Base-by-base conservation (phyloP, 1,284 basidiomycete species). In the Tylopilus orsonianus region DNA sequence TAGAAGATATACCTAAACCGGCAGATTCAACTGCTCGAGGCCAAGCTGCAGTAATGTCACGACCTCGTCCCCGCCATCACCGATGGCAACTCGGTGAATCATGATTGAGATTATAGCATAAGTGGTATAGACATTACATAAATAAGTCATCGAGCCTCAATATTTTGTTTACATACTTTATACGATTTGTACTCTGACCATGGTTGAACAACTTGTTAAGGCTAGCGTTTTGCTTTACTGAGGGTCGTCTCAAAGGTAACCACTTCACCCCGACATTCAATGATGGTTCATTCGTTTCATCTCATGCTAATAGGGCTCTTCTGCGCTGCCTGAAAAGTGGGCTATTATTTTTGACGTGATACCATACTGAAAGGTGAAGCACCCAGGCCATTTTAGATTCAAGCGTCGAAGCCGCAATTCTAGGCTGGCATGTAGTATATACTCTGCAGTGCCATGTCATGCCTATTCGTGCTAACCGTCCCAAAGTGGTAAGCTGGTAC, bases 301-400 rank as follows among this genome's bases (percentile, higher is more conserved):
- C 46, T 35, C 47, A 34, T 52, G 33, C 44, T 16, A 20, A 49
- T 29, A 30, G 49, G 43, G 22, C n/a, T n/a, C n/a, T n/a, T n/a
- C n/a, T n/a, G n/a, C n/a, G n/a, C n/a, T n/a, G n/a, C n/a, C n/a
- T n/a, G n/a, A n/a, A n/a, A n/a, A n/a, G n/a, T n/a, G n/a, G n/a
- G n/a, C n/a, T n/a, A n/a, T n/a, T n/a, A n/a, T 36, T 18, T 36
- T 14, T 13, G 20, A 38, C 23, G 10, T 16, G 6, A n/a, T 12
- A 9, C 22, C 35, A 37, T 35, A 18, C 18, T 18, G 16, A 18
- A 6, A 23, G 18, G 12, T 23, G n/a, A 22, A 14, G 20, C 20
- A n/a, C 36, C 20, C 36, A 26, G n/a, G n/a, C n/a, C n/a, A n/a
- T 38, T 16, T 36, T 19, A 37, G 36, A 23, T 22, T 37, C 36